A percentile compares a stretch with the other conserved stretches of the same genome.
Conservation (phyloP, 371 early-diverging fungal species). For the Mucor mucedo region DNA sequence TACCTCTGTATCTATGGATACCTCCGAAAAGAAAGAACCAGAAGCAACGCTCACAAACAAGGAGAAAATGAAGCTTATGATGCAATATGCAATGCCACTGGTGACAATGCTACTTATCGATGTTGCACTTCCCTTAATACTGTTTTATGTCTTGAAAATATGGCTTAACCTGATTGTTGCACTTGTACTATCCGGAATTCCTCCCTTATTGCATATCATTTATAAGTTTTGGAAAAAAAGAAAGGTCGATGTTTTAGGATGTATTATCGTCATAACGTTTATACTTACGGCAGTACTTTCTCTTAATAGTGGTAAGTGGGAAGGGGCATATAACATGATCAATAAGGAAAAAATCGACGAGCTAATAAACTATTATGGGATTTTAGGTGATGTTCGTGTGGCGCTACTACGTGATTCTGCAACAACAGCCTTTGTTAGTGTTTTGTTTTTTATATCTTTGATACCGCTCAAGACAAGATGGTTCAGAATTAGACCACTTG, state of each 20-base stretch:
- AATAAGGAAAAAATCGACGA: too few species aligned
- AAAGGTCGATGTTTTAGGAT: constrained; percentile 47
- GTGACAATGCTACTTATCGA: constrained; percentile 31
- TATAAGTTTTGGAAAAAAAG: constrained; percentile 27
- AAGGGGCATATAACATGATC: too few species aligned
- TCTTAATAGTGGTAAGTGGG: constrained; percentile 17
- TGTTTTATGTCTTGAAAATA: constrained; percentile 42
- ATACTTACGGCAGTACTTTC: constrained; percentile 49
- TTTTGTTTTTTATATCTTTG: constrained; percentile 48
- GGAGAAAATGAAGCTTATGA: constrained; percentile 6
- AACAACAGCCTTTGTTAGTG: constrained; percentile 42
- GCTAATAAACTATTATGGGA: too few species aligned
- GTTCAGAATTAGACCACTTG: constrained; percentile 40
- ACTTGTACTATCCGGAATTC: constrained; percentile 55
- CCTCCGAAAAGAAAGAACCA: background rate
- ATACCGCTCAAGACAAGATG: constrained; percentile 46
- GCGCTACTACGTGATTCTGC: constrained; percentile 53
- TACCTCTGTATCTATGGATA: background rate
- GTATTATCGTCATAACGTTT: constrained; percentile 46
- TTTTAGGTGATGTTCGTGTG: constrained; percentile 44
- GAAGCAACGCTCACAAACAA: constrained; percentile 5
- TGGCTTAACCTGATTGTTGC: constrained; percentile 40
- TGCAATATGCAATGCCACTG: constrained; percentile 9
- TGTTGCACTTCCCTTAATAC: constrained; percentile 39
- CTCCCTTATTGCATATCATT: constrained; percentile 44